Base-by-base conservation (phyloP, 2,329 filamentous ascomycete species). In the Camillea tinctor region DNA sequence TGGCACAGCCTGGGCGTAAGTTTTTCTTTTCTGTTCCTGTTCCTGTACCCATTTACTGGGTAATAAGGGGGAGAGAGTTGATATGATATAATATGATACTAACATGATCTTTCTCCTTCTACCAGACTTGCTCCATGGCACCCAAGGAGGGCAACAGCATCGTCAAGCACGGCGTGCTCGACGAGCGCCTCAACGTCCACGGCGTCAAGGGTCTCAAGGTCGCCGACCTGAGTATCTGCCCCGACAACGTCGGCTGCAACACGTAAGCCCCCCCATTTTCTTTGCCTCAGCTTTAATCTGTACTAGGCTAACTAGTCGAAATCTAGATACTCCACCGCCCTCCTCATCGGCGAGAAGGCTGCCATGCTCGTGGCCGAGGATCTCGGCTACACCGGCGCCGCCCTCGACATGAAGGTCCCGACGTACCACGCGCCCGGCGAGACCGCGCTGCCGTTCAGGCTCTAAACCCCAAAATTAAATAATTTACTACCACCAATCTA, bases 181-280 rank as follows among this genome's bases (percentile, higher is more conserved):
- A 93, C 71, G 88, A 91, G 75, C 84, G 89, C 61, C 82, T 93
- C 58, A 92, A 92, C 66, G 89, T 93, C 2, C 88, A 92, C 71
- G 90, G 89, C 55, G 88, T 92, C 65, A 83, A 91, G 79, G 87
- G 88, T 17, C 82, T 93, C 68, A 92, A 92, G 82, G 89, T 92
- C 22, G 88, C 88, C 13, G 90, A 93, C 74, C 75, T 92, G 51
- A 87, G 83, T 55, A 90, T 92, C 78, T 92, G 89, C 74, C 89
- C 90, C 0, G 89, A 92, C 74, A 93, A 92, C 65, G 89, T 92
- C 21, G 89, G 88, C 62, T 88, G 85, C 76, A 88, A 88, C 75
- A 87, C 84, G 66, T 86, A 75, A 73, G 80, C 79, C 20, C 19
- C 23, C 15, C 11, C 11, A n/a, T n/a, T n/a, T n/a, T 20, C 4